Evolutionary conservation across 352 stramenopile genomes (phyloP), one percentile per base, ranked within the genome.

Genomic region (Phytophthora sp.): DNA sequence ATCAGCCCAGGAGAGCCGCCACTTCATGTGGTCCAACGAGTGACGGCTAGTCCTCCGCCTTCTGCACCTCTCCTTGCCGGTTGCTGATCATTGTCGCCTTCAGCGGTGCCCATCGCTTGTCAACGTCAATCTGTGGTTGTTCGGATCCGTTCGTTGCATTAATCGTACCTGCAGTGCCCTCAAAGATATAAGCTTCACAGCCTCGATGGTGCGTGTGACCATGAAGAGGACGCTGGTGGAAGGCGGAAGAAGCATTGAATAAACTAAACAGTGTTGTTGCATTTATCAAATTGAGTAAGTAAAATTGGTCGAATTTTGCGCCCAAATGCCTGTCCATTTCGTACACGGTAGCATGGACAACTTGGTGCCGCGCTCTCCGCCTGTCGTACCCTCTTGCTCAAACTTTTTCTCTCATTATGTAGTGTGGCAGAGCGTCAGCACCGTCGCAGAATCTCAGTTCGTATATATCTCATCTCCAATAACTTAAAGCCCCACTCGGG

Each of bases 391-490:
- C 49, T 66, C 29, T 64, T 47, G 27, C 51, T 67, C 23, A 18
- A 46, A n/a, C n/a, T n/a, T 35, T 60, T 71, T 51, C 27, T 59
- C 55, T 51, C 39, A 49, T 60, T 71, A 53, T 21, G 12, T 70
- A 30, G 50, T 67, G 23, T 67, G 26, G 30, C 39, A 53, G 23
- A 57, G 46, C 23, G 24, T 45, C 53, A 64, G 50, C 29, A 21
- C 21, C 35, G 36, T 67, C 29, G 42, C 51, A 51, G 42, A 58
- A 53, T 61, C 54, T 58, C 57, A 55, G 16, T 69, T 69, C n/a
- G 50, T 59, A 29, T 71, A 60, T 23, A 61, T 60, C 21, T 72
- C 57, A 30, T 63, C 52, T 66, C 23, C 41, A 70, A 75, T 75
- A 71, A 75, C 42, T 75, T 75, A 69, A 54, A 64, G 26, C 23